Percentiles rank a stretch among this genome's conserved stretches.
Evolutionary conservation across 2,329 filamentous ascomycete species (phyloP).

Genomic region (Cordyceps pruinosa): DNA sequence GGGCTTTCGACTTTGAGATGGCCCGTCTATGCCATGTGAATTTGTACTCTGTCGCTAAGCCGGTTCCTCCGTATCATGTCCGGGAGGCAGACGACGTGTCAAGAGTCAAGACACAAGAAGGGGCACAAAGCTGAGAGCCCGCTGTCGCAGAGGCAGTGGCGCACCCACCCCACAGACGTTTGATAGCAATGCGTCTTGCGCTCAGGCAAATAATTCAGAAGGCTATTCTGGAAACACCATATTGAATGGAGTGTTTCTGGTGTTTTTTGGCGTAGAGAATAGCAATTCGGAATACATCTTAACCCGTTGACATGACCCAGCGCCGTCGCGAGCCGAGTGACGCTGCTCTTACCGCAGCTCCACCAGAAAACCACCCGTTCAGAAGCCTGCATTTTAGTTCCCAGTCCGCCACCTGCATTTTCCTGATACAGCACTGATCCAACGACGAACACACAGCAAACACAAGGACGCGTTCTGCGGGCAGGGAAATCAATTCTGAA

Average conservation of each 20-base stretch:
- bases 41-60: not conserved
- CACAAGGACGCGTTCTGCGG: not conserved
- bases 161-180: not conserved
- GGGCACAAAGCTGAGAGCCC: not conserved
- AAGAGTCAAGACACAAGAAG: not conserved
- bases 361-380: not conserved
- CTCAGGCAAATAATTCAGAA: not conserved
- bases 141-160: not conserved
- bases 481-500: not conserved
- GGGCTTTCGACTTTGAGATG: not conserved
- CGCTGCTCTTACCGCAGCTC: not conserved
- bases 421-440: not conserved
- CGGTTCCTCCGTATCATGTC: not conserved
- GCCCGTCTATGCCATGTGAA: not conserved
- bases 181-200: not conserved
- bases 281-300: not conserved
- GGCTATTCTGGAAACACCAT: not conserved
- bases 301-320: not conserved
- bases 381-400: conserved; percentile 1
- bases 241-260: not conserved
- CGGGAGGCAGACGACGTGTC: not conserved
- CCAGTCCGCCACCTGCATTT: not conserved
- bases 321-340: not conserved
- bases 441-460: not conserved
- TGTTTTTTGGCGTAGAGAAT: not conserved